These are phyloP conservation scores for Jaminaea rosea DNA, from an alignment of 1,284 basidiomycete species.

Conservation along the genomic window DNA sequence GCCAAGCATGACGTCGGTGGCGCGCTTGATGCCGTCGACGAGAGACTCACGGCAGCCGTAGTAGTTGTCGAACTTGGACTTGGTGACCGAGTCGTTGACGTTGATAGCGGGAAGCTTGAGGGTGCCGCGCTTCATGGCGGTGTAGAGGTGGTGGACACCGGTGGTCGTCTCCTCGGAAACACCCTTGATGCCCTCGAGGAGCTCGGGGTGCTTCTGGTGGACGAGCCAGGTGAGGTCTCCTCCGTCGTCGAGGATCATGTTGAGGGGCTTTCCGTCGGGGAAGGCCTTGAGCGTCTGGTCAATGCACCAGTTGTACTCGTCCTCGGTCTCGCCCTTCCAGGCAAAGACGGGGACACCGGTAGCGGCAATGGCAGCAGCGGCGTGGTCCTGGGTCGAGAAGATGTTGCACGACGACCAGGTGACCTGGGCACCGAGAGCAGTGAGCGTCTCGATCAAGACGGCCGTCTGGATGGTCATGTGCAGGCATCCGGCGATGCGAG, in stretches of 20 bases:
- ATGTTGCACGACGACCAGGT: constrained; percentile 99
- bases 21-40: constrained; percentile 99
- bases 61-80: constrained; percentile 83
- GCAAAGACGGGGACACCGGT: constrained; percentile 97
- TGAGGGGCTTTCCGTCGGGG: constrained; percentile 67
- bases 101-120: constrained; percentile 99
- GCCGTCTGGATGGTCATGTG: constrained; percentile 76
- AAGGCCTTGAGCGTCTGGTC: constrained; percentile 87
- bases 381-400: constrained; percentile 97
- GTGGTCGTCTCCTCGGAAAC: constrained; percentile 99
- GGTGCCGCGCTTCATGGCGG: constrained; percentile 86
- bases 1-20: constrained; percentile 99
- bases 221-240: constrained; percentile 92
- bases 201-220: constrained; percentile 65
- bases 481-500: constrained; percentile 73
- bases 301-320: constrained; percentile 91
- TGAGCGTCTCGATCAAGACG: constrained; percentile 54
- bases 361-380: constrained; percentile 93
- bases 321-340: constrained; percentile 99
- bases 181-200: constrained; percentile 56
- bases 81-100: constrained; percentile 90
- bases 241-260: constrained; percentile 99
- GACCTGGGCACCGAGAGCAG: constrained; percentile 89
- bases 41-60: constrained; percentile 85
- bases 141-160: constrained; percentile 99